Evolutionary conservation across 768 basidiomycete genomes (phyloP).

Genomic region (Pulveroboletus sp.): DNA sequence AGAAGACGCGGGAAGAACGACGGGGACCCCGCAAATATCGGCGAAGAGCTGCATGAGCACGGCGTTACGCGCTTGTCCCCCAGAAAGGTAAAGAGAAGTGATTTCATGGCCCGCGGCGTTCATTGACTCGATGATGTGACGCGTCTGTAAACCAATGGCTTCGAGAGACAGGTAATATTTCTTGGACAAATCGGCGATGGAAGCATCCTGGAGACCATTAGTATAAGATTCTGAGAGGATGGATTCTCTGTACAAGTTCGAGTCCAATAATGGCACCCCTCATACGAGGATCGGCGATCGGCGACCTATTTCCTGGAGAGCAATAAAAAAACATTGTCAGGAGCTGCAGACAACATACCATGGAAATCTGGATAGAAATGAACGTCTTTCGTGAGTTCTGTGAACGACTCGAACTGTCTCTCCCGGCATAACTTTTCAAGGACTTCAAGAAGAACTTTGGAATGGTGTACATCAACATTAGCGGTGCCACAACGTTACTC

Average conservation of each 20-base stretch:
- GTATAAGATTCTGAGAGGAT: neutral
- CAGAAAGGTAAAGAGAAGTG: conserved; percentile 84
- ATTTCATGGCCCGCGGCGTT: conserved; percentile 84
- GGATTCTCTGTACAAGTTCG: conserved; percentile 50
- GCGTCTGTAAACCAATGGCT: conserved; percentile 90
- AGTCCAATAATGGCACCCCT: conserved; percentile 88
- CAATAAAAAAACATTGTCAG: neutral
- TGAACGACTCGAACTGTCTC: conserved; percentile 53
- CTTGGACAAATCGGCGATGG: conserved; percentile 76
- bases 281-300: conserved; percentile 95
- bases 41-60: conserved; percentile 87
- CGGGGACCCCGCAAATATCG: conserved; percentile 74
- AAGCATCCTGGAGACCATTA: conserved; percentile 49
- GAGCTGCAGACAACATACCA: conserved; percentile 41
- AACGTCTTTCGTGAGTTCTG: conserved; percentile 84
- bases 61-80: conserved; percentile 89
- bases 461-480: neutral
- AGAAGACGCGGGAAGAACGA: conserved; percentile 75
- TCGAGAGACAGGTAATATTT: conserved; percentile 91
- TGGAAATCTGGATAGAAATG: conserved; percentile 96
- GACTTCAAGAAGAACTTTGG: conserved; percentile 64
- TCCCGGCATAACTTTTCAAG: conserved; percentile 65
- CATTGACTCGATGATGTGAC: conserved; percentile 90
- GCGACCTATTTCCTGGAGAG: conserved; percentile 83
- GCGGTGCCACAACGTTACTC: neutral